Percentiles rank a stretch among this genome's conserved stretches.
Evolutionary conservation across 192 early-diverging fungal genomes (phyloP).

Genomic region (Lobosporangium transversale): DNA sequence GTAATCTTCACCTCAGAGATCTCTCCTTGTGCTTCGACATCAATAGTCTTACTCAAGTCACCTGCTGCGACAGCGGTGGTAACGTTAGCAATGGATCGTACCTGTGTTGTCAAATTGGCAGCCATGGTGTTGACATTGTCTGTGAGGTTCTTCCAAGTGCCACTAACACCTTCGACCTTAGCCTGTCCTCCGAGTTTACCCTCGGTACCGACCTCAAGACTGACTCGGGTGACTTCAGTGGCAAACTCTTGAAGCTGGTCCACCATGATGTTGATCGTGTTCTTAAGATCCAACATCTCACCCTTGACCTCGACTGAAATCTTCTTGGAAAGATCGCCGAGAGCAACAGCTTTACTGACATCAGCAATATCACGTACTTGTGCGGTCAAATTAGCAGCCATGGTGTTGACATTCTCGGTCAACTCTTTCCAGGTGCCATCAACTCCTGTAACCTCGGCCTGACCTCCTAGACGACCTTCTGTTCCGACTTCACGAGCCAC

Average conservation of each 20-base stretch:
- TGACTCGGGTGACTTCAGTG: conserved; percentile 65
- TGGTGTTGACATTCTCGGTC: conserved; percentile 62
- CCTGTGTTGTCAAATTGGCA: conserved; percentile 72
- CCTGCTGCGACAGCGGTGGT: conserved; percentile 74
- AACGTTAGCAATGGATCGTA: conserved; percentile 73
- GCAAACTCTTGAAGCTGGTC: conserved; percentile 62
- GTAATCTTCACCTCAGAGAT: conserved; percentile 63
- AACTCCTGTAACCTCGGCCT: conserved; percentile 63
- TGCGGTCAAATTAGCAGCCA: conserved; percentile 43
- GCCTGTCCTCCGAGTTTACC: conserved; percentile 75
- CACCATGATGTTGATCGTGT: conserved; percentile 73
- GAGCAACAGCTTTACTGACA: conserved; percentile 68
- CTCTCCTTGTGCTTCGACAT: conserved; percentile 64
- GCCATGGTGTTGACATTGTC: conserved; percentile 81
- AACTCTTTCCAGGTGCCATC: conserved; percentile 41
- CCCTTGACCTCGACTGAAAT: conserved; percentile 66
- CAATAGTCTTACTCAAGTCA: conserved; percentile 63
- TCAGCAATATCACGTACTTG: conserved; percentile 69
- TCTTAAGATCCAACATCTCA: conserved; percentile 72
- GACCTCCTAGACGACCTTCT: conserved; percentile 67
- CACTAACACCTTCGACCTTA: conserved; percentile 65
- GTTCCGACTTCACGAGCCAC: conserved; percentile 71
- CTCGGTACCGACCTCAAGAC: conserved; percentile 73
- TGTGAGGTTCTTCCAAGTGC: conserved; percentile 73
- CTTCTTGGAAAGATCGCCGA: conserved; percentile 65